A percentile compares a stretch with the other conserved stretches of the same genome.
Conservation (phyloP, 176 grass and related monocot species). For the Carex scoparia region DNA sequence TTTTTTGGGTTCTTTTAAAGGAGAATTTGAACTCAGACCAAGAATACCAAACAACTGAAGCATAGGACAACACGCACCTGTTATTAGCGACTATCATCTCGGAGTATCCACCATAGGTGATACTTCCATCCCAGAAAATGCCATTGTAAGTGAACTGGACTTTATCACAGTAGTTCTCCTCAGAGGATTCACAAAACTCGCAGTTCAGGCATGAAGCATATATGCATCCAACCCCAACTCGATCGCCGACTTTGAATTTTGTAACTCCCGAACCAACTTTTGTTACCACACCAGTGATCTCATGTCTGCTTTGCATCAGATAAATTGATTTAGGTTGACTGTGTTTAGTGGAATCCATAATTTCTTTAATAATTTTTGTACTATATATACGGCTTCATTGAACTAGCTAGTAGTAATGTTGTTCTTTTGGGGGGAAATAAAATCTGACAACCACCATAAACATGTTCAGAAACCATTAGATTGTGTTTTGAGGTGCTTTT, state of each 20-base stretch:
- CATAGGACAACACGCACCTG: constrained; percentile 8
- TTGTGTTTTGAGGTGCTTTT: not conserved
- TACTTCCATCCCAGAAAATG: constrained; percentile 75
- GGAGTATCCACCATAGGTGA: constrained; percentile 92
- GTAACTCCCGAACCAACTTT: constrained; percentile 46
- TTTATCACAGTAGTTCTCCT: constrained; percentile 89
- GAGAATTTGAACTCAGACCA: not conserved
- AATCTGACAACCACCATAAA: not conserved
- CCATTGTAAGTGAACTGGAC: constrained; percentile 78
- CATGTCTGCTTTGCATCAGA: constrained; percentile 36
- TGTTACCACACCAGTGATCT: constrained; percentile 71
- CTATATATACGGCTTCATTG: not conserved
- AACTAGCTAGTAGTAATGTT: not conserved
- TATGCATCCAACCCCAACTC: constrained; percentile 79
- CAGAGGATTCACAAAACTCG: constrained; percentile 54
- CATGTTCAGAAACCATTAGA: not conserved
- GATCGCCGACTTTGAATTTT: constrained; percentile 47
- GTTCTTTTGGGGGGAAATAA: not conserved
- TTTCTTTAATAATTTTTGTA: not conserved
- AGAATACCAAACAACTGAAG: no score
- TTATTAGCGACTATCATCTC: constrained; percentile 55
- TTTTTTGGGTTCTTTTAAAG: no score
- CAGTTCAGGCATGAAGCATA: constrained; percentile 59
- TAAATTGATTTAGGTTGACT: not conserved
- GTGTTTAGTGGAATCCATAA: not conserved